These are phyloP conservation scores for Prototheca wickerhamii DNA, from an alignment of 163 green algal genomes.

Conservation along the genomic window DNA sequence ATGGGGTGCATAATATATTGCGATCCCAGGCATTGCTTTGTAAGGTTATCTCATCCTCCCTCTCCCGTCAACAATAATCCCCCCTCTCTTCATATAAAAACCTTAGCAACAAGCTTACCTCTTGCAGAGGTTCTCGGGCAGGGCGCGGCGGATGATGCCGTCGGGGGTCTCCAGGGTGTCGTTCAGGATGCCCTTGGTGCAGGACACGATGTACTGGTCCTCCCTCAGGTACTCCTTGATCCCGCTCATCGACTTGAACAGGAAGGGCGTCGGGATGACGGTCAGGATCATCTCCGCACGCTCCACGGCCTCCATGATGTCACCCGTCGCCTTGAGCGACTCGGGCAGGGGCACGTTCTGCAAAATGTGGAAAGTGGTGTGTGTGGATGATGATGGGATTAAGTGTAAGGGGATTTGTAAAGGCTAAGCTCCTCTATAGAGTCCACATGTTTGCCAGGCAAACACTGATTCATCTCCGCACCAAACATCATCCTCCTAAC, in stretches of 20 bases:
- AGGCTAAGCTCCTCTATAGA: too few species aligned
- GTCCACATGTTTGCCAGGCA: background rate
- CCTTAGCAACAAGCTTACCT: slow-evolving; percentile 3
- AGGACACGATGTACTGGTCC: slow-evolving; percentile 62
- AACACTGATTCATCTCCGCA: background rate
- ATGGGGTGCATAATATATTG: too few species aligned
- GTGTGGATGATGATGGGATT: background rate
- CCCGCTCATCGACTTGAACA: slow-evolving; percentile 35
- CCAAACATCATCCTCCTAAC: background rate
- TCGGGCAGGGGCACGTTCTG: slow-evolving; percentile 42
- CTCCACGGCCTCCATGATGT: slow-evolving; percentile 35
- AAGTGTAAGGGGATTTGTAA: too few species aligned
- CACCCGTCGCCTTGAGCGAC: slow-evolving; percentile 32
- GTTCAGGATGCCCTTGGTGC: slow-evolving; percentile 77
- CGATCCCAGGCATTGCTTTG: too few species aligned
- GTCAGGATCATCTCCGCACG: slow-evolving; percentile 61
- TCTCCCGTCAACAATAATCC: too few species aligned
- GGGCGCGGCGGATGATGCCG: slow-evolving; percentile 55
- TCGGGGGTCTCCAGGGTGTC: slow-evolving; percentile 69
- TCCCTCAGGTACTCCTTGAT: slow-evolving; percentile 16
- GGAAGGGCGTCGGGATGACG: slow-evolving; percentile 75
- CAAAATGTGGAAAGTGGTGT: background rate
- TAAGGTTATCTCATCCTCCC: too few species aligned
- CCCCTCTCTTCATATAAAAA: background rate
- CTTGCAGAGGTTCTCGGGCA: slow-evolving; percentile 30